Base-by-base conservation (phyloP, 1,139 yeast genomes). In the Magnusiomyces suaveolens region DNA sequence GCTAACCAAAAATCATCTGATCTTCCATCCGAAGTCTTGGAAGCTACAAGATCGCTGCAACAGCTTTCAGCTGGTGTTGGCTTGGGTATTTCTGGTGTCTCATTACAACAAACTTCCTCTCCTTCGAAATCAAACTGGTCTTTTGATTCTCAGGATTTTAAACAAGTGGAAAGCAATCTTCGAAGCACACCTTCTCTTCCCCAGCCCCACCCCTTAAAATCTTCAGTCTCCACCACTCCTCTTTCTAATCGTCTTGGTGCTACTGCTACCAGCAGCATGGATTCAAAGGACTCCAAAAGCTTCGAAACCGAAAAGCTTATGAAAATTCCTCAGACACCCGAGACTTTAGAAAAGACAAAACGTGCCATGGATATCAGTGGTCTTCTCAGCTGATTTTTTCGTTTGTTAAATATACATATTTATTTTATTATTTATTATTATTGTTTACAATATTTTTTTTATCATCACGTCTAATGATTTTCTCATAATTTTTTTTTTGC, bases 1-100 rank as follows among this genome's bases (percentile, higher is more conserved):
- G 41, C 16, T 36, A n/a, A 10, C 41, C 16, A 36, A 36, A 36
- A 36, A 14, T 10, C 18, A 10, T 10, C 18, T n/a, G 41, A 10
- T 18, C 41, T 41, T 1, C 71, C 70, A 16, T 54, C 61, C 25
- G 74, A 71, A 57, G 72, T 71, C 52, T 63, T 72, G 33, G 72
- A 71, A 56, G 76, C 75, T 32, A 70, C 75, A 36, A 64, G 74
- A 25, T 68, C 73, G 24, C 62, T 72, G 48, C 75, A 72, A 63
- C 72, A 69, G 57, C 61, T 72, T 46, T 66, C 72, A 73, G 46
- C 63, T 72, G 36, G 67, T 72, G 38, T 61, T 71, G 52, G 44
- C 16, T 20, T 41, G 25, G 44, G 44, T 4, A 41, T 41, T 20
- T 18, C 44, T 41, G 44, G 44, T 20, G 25, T 41, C 2, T n/a